phyloP scores from a whole-genome alignment of 306 rosid genomes.

The Erythrophleum fordii region DNA sequence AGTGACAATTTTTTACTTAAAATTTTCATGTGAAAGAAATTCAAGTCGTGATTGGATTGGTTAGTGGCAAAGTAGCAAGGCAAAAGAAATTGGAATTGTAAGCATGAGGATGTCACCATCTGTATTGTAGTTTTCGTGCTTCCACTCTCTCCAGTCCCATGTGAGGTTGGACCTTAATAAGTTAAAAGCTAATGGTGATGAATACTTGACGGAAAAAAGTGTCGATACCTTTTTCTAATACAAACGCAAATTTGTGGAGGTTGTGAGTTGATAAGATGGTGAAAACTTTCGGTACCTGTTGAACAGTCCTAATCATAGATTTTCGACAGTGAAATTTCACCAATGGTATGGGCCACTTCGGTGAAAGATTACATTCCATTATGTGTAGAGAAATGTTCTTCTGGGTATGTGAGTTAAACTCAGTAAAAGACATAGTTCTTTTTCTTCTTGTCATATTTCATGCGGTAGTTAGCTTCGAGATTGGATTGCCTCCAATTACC shows the following conservation, averaged over 20 bases:
- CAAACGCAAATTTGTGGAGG: conserved; percentile 39
- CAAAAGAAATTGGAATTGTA: conserved; percentile 16
- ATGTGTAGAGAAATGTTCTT: not conserved
- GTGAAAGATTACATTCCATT: conserved; percentile 20
- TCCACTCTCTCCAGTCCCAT: conserved; percentile 16
- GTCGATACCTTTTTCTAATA: conserved; percentile 33
- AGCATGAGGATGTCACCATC: conserved; percentile 39
- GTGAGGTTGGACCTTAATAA: conserved; percentile 29
- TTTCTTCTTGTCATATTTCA: too few species aligned
- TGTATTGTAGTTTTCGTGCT: conserved; percentile 11
- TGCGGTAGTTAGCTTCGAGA: too few species aligned
- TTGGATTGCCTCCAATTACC: too few species aligned
- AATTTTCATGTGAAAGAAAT: not conserved
- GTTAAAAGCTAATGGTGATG: conserved; percentile 25
- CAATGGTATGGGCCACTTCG: conserved; percentile 3
- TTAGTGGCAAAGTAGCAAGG: conserved; percentile 11
- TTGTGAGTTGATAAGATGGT: conserved; percentile 44
- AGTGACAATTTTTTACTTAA: not conserved
- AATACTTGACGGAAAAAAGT: conserved; percentile 6
- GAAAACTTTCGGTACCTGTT: not conserved
- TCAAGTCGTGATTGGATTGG: not conserved
- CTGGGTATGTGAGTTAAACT: not conserved
- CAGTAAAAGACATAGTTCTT: not conserved
- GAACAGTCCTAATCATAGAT: conserved; percentile 42
- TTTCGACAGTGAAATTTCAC: conserved; percentile 32